Percentiles rank a stretch among this genome's conserved stretches.
Evolutionary conservation across 768 basidiomycete species (phyloP).

Genomic region (Candolleomyces efflorescens): DNA sequence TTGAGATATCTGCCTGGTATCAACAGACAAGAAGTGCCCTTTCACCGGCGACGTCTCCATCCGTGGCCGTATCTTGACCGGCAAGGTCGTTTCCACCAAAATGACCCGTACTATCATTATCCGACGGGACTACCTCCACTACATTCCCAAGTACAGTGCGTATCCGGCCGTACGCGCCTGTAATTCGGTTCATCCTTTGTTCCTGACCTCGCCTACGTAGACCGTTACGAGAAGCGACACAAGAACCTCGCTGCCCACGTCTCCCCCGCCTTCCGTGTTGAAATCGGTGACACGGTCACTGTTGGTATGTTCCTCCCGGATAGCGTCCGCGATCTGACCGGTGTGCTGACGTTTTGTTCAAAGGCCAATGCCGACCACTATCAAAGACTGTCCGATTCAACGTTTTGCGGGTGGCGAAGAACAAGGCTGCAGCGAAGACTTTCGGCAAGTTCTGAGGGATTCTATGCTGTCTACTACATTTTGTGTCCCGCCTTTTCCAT

Average conservation of each 20-base stretch:
- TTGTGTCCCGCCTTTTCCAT: conserved; percentile 10
- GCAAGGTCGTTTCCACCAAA: conserved; percentile 97
- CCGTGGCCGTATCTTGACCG: conserved; percentile 97
- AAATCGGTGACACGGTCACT: conserved; percentile 89
- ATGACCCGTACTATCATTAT: conserved; percentile 99
- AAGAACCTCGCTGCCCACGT: conserved; percentile 97
- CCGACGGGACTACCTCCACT: conserved; percentile 92
- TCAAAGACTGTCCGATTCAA: conserved; percentile 99
- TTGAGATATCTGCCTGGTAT: background rate
- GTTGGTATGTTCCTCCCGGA: conserved; percentile 62
- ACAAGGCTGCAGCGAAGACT: conserved; percentile 84
- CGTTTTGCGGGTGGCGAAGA: conserved; percentile 92
- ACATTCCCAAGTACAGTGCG: conserved; percentile 98
- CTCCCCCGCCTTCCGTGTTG: conserved; percentile 98
- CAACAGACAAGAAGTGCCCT: conserved; percentile 97
- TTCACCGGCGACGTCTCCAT: conserved; percentile 97
- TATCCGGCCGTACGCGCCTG: background rate
- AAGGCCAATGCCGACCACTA: conserved; percentile 97
- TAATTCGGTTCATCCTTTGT: background rate
- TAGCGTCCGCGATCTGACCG: background rate
- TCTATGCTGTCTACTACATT: conserved; percentile 17
- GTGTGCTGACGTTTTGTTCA: conserved; percentile 5
- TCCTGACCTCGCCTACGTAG: conserved; percentile 32
- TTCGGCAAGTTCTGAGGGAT: conserved; percentile 85
- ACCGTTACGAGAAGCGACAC: conserved; percentile 98